Evolutionary conservation across 164 flowering plant genomes (phyloP).

Genomic region (Platanus orientalis): DNA sequence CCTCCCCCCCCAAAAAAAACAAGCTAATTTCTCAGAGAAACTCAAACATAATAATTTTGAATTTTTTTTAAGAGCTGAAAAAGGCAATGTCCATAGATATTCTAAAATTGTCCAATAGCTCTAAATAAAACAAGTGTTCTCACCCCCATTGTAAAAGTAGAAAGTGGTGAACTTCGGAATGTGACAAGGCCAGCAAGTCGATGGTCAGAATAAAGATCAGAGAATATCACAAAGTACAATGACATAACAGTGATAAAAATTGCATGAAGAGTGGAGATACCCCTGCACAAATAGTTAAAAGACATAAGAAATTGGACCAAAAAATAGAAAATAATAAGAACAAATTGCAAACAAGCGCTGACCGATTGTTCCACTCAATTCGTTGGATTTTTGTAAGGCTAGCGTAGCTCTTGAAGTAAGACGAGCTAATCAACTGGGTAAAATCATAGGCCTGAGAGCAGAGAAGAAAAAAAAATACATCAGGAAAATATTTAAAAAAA

Average conservation of each 20-base stretch:
- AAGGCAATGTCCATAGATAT: not conserved
- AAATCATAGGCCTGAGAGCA: constrained; percentile 61
- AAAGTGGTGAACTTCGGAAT: constrained; percentile 67
- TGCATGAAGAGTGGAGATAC: constrained; percentile 86
- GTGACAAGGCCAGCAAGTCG: constrained; percentile 42
- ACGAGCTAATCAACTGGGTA: constrained; percentile 54
- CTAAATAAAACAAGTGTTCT: constrained; percentile 12
- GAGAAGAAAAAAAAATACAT: not conserved
- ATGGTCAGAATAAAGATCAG: constrained; percentile 70
- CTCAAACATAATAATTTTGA: too few relatives aligned
- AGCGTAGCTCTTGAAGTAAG: constrained; percentile 55
- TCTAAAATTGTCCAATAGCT: not conserved
- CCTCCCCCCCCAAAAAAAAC: too few relatives aligned
- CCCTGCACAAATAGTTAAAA: constrained; percentile 45
- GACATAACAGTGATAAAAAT: constrained; percentile 67
- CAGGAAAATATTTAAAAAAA: too few relatives aligned
- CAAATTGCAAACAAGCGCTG: constrained; percentile 13
- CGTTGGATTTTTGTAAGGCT: constrained; percentile 70
- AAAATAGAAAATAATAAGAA: not conserved
- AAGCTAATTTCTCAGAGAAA: too few relatives aligned
- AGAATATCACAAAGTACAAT: constrained; percentile 82
- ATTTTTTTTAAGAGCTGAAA: not conserved
- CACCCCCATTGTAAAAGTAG: constrained; percentile 81
- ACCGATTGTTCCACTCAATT: constrained; percentile 93
- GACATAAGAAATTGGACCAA: constrained; percentile 4